Conservation (phyloP, 1,284 basidiomycete genomes). For the Neolentinus lepideus region DNA sequence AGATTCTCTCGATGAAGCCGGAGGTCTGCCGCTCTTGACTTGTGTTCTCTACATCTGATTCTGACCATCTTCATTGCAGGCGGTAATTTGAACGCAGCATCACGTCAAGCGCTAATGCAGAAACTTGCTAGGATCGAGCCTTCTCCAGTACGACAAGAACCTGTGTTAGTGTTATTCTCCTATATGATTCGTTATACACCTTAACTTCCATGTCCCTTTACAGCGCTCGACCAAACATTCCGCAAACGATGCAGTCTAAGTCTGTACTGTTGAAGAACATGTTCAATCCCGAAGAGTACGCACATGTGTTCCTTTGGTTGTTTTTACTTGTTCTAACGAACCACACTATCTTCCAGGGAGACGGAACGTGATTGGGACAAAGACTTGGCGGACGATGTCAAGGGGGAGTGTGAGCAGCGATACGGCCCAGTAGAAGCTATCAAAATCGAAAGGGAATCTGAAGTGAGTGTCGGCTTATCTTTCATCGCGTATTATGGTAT, state of each 20-base stretch:
- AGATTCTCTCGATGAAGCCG: conserved; percentile 78
- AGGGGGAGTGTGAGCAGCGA: conserved; percentile 86
- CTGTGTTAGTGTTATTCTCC: conserved; percentile 38
- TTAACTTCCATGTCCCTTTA: conserved; percentile 1
- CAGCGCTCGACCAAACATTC: conserved; percentile 63
- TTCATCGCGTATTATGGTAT: background rate
- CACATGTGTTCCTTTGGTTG: conserved; percentile 5
- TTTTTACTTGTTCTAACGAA: background rate
- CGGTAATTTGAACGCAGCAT: conserved; percentile 92
- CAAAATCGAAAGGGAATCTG: conserved; percentile 90
- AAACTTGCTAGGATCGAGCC: conserved; percentile 93
- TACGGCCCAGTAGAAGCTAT: conserved; percentile 86
- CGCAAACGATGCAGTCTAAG: conserved; percentile 74
- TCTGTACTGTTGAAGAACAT: conserved; percentile 90
- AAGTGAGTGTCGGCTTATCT: conserved; percentile 41
- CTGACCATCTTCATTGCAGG: conserved; percentile 30
- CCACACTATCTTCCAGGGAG: conserved; percentile 50
- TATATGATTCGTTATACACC: conserved; percentile 9
- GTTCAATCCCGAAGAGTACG: conserved; percentile 94
- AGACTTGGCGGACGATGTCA: conserved; percentile 94
- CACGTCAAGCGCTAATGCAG: conserved; percentile 97
- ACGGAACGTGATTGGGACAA: conserved; percentile 95
- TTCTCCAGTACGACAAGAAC: conserved; percentile 45
- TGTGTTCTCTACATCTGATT: conserved; percentile 4
- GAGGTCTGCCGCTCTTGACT: conserved; percentile 42